A percentile compares a stretch with the other conserved stretches of the same genome.
These are phyloP conservation scores for Apiotrichum veenhuisii DNA, from an alignment of 1,284 basidiomycete genomes.

Conservation along the genomic window DNA sequence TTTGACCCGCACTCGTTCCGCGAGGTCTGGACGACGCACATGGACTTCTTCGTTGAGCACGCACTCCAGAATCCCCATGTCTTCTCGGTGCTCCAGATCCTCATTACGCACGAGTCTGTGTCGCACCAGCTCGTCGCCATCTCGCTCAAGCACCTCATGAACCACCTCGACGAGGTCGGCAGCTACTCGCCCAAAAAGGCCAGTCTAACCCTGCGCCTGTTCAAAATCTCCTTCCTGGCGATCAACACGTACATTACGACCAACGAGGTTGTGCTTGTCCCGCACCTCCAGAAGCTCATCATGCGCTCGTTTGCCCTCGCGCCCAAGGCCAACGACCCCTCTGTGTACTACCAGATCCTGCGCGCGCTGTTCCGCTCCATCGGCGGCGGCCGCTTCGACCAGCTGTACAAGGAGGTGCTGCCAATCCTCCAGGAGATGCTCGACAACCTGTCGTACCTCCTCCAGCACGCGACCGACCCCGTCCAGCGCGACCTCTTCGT, in stretches of 20 bases:
- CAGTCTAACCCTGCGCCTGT: conserved; percentile 79
- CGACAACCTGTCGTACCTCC: conserved; percentile 85
- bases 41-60: conserved; percentile 80
- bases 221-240: conserved; percentile 94
- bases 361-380: conserved; percentile 94
- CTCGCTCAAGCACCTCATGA: conserved; percentile 81
- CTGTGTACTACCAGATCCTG: conserved; percentile 92
- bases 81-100: conserved; percentile 78
- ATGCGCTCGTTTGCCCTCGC: conserved; percentile 97
- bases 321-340: conserved; percentile 83
- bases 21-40: conserved; percentile 88
- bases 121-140: conserved; percentile 92
- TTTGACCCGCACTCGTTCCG: conserved; percentile 88
- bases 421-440: conserved; percentile 96
- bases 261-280: conserved; percentile 89
- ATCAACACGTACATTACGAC: conserved; percentile 71
- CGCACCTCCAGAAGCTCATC: conserved; percentile 87
- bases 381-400: conserved; percentile 93
- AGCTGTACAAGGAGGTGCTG: conserved; percentile 93
- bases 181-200: conserved; percentile 74
- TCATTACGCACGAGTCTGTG: conserved; percentile 78
- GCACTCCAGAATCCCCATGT: conserved; percentile 73
- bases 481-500: conserved; percentile 83
- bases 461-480: conserved; percentile 72
- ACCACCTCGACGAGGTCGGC: conserved; percentile 76